Conservation (phyloP, 108 stramenopile species). For the Tribonema minus region DNA sequence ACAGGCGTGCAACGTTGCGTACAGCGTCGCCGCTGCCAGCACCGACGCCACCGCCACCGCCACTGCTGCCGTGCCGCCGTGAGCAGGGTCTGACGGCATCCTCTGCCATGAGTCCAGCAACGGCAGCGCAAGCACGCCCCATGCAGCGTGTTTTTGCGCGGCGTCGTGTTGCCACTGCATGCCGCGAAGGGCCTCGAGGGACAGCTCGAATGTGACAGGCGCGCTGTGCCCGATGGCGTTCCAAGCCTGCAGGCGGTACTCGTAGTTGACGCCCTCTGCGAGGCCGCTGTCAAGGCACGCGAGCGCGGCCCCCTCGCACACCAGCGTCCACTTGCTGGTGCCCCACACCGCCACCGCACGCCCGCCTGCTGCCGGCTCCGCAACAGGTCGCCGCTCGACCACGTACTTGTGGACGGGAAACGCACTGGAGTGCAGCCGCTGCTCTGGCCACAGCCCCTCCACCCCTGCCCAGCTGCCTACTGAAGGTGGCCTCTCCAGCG, state of each 20-base stretch:
- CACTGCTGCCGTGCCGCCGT: too few species aligned
- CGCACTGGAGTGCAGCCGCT: too few species aligned
- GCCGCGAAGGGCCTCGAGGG: too few species aligned
- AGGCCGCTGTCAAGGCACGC: conserved; percentile 17
- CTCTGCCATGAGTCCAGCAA: background rate
- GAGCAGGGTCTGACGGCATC: too few species aligned
- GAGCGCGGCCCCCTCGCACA: conserved; percentile 2
- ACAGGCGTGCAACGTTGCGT: too few species aligned
- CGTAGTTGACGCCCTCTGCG: conserved; percentile 1
- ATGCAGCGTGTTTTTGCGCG: too few species aligned
- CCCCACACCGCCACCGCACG: too few species aligned
- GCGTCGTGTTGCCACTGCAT: too few species aligned
- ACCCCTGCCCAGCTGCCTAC: too few species aligned
- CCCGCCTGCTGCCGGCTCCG: background rate
- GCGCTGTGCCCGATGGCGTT: background rate
- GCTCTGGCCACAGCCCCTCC: too few species aligned
- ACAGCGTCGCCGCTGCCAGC: too few species aligned
- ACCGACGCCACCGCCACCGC: background rate
- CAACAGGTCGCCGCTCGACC: conserved; percentile 53
- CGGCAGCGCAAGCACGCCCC: background rate
- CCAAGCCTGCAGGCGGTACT: background rate
- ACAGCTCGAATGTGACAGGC: background rate
- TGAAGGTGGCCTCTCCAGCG: too few species aligned
- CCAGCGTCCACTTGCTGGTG: conserved; percentile 6
- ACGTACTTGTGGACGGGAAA: conserved; percentile 68